A percentile compares a stretch with the other conserved stretches of the same genome.
phyloP scores from a whole-genome alignment of 805 yeast species.

The Isabelozyma rhagii region DNA sequence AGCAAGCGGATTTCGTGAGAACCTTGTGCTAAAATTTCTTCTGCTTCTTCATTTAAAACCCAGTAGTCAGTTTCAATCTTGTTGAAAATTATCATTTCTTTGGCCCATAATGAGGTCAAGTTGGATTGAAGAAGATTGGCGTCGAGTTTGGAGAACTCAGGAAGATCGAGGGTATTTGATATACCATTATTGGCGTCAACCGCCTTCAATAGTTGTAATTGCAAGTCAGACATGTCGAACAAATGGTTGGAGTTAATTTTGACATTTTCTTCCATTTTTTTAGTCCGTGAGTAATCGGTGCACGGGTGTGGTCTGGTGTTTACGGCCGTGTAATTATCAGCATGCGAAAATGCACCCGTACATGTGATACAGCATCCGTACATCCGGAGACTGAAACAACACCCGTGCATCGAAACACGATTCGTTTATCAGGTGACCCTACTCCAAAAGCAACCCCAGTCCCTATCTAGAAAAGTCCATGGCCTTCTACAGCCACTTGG shows the following conservation, averaged over 20 bases:
- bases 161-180: constrained; percentile 58
- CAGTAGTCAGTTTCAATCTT: constrained; percentile 75
- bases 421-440: too few species aligned
- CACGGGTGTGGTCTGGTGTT: too few species aligned
- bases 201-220: constrained; percentile 57
- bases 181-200: constrained; percentile 59
- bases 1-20: constrained; percentile 87
- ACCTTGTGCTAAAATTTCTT: constrained; percentile 73
- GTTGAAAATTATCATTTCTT: constrained; percentile 71
- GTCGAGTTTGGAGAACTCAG: constrained; percentile 58
- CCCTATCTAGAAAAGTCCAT: too few species aligned
- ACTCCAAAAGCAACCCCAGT: too few species aligned
- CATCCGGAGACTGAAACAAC: too few species aligned
- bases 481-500: background rate
- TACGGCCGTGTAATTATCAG: too few species aligned
- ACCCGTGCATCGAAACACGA: too few species aligned
- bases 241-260: background rate
- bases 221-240: constrained; percentile 61
- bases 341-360: too few species aligned
- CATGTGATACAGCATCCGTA: too few species aligned
- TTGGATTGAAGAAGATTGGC: constrained; percentile 75
- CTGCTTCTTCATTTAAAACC: constrained; percentile 76
- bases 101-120: constrained; percentile 80
- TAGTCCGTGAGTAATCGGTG: too few species aligned
- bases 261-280: background rate